Evolutionary conservation across 768 basidiomycete genomes (phyloP).

Genomic region (Boletus rex-veris): DNA sequence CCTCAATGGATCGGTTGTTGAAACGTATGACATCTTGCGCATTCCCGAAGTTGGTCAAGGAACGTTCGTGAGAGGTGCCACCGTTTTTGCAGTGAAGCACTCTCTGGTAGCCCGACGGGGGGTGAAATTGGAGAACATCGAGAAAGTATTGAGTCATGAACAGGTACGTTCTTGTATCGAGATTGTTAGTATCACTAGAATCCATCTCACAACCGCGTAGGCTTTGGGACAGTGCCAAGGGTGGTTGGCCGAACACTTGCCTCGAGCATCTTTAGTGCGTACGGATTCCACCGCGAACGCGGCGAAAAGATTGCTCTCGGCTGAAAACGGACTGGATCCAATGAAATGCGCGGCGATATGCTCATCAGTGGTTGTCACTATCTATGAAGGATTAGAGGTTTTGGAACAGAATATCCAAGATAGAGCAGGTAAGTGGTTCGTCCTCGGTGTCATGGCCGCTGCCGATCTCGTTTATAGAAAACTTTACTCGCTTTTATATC

Average conservation of each 20-base stretch:
- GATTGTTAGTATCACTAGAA: background rate
- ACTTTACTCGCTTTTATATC: constrained; percentile 69
- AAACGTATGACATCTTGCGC: constrained; percentile 69
- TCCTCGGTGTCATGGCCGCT: background rate
- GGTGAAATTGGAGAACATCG: constrained; percentile 51
- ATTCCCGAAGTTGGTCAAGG: constrained; percentile 33
- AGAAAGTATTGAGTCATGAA: constrained; percentile 70
- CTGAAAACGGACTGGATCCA: constrained; percentile 36
- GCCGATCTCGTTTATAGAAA: constrained; percentile 39
- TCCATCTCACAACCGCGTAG: constrained; percentile 34
- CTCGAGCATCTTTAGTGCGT: constrained; percentile 49
- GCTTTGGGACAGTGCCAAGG: constrained; percentile 75
- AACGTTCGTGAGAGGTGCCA: constrained; percentile 58
- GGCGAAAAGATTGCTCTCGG: constrained; percentile 42
- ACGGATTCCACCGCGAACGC: constrained; percentile 74
- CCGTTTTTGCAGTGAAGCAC: constrained; percentile 60
- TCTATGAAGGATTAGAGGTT: constrained; percentile 62
- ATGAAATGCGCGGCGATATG: constrained; percentile 68
- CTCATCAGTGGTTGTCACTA: constrained; percentile 56
- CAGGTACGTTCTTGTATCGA: constrained; percentile 46
- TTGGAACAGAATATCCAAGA: constrained; percentile 65
- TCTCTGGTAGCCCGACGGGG: constrained; percentile 65
- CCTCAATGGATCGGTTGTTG: constrained; percentile 67
- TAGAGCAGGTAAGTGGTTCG: constrained; percentile 21
- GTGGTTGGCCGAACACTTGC: constrained; percentile 54